A percentile compares a stretch with the other conserved stretches of the same genome.
Evolutionary conservation across 2,329 filamentous ascomycete genomes (phyloP).

Genomic region (Monosporascus ibericus): DNA sequence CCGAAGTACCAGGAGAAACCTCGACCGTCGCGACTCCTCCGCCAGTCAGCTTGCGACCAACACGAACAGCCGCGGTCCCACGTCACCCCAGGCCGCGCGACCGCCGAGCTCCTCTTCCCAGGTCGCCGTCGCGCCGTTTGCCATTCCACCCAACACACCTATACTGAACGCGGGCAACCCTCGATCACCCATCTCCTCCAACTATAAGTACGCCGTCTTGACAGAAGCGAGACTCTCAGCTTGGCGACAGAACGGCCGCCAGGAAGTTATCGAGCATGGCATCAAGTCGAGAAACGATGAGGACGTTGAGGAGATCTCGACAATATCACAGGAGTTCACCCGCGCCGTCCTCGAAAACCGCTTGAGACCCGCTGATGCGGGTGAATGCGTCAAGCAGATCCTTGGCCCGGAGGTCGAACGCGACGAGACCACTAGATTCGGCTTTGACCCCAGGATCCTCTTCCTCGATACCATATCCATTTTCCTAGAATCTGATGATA

Average conservation of each 20-base stretch:
- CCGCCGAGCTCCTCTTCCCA: slow-evolving; percentile 34
- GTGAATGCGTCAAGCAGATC: slow-evolving; percentile 67
- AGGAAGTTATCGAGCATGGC: slow-evolving; percentile 61
- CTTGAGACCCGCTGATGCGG: slow-evolving; percentile 63
- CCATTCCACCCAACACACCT: slow-evolving; percentile 19
- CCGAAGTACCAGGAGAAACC: slow-evolving; percentile 38
- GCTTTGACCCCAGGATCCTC: slow-evolving; percentile 58
- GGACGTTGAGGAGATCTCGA: slow-evolving; percentile 62
- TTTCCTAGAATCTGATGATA: slow-evolving; percentile 64
- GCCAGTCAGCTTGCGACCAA: slow-evolving; percentile 27
- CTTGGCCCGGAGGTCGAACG: slow-evolving; percentile 51
- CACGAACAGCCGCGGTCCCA: slow-evolving; percentile 18
- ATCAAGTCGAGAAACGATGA: slow-evolving; percentile 59
- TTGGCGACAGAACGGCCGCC: slow-evolving; percentile 64
- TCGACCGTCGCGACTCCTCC: slow-evolving; percentile 47
- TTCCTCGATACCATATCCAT: slow-evolving; percentile 82
- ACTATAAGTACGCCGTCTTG: slow-evolving; percentile 69
- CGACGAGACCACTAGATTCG: slow-evolving; percentile 35
- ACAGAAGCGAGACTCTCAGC: slow-evolving; percentile 60
- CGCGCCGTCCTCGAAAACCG: slow-evolving; percentile 66
- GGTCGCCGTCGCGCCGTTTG: slow-evolving; percentile 14
- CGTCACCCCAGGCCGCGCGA: slow-evolving; percentile 27
- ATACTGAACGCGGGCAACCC: slow-evolving; percentile 14
- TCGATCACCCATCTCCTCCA: slow-evolving; percentile 31
- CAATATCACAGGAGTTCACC: slow-evolving; percentile 79